These are phyloP conservation scores for Cokeromyces recurvatus DNA, from an alignment of 371 early-diverging fungal species.

Conservation along the genomic window DNA sequence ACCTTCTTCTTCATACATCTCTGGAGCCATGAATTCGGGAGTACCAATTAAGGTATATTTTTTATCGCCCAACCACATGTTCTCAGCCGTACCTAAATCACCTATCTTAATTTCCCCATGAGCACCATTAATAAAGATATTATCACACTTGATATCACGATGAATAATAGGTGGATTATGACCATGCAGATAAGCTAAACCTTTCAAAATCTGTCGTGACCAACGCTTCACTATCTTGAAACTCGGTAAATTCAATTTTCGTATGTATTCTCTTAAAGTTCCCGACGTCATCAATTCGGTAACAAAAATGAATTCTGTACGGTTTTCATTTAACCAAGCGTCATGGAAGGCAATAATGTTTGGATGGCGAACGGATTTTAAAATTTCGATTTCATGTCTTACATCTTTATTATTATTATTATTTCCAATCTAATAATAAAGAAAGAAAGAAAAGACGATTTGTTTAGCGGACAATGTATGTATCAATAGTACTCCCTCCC, in stretches of 20 bases:
- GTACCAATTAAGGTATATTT: slow-evolving; percentile 68
- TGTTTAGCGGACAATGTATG: slow-evolving; percentile 21
- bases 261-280: slow-evolving; percentile 68
- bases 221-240: slow-evolving; percentile 70
- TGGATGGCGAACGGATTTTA: slow-evolving; percentile 77
- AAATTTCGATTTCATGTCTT: slow-evolving; percentile 74
- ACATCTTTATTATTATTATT: slow-evolving; percentile 68
- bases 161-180: slow-evolving; percentile 79
- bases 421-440: slow-evolving; percentile 42
- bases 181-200: slow-evolving; percentile 74
- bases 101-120: slow-evolving; percentile 81
- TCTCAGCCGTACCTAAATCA: slow-evolving; percentile 77
- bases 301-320: slow-evolving; percentile 79
- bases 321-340: slow-evolving; percentile 62
- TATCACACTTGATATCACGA: slow-evolving; percentile 69
- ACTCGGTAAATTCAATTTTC: slow-evolving; percentile 62
- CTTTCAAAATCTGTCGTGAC: slow-evolving; percentile 70
- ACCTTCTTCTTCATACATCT: slow-evolving; percentile 83
- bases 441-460: too few species aligned
- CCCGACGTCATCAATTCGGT: slow-evolving; percentile 95
- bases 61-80: slow-evolving; percentile 53
- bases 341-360: slow-evolving; percentile 86
- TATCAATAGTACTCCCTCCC: neutral
- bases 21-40: slow-evolving; percentile 92
- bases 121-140: slow-evolving; percentile 79